Evolutionary conservation across 257 asterid species (phyloP), one percentile per base, ranked within the genome.

Genomic region (Rehmannia glutinosa): DNA sequence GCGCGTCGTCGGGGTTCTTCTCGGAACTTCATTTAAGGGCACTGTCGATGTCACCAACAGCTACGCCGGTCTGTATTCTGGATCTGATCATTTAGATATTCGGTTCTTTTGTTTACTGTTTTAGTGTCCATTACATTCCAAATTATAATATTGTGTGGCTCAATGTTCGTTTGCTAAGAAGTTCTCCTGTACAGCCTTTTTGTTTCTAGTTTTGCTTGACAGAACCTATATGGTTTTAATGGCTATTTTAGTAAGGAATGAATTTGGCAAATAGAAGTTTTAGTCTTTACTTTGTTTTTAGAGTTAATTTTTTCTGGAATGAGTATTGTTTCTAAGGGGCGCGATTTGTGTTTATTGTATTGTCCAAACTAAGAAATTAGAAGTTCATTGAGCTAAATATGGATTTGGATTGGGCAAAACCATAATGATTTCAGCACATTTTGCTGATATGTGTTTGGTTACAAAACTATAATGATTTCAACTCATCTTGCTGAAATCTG

Each of bases 11-110:
- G 96, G 96, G 20, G 91, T 93, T 81, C 84, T 93, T 66, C 96
- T 93, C 20, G 97, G 99, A 8, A 77, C 83, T 66, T 90, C 97
- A 8, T 82, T 77, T 27, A 88, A 82, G 71, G 99, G 97, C 73
- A 88, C 91, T 45, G 97, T 93, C 62, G 99, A 93, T 66, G 95
- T 93, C 53, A 86, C 94, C 78, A 93, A 90, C 83, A 84, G 95
- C 91, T 93, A 84, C 69, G 99, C 99, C 42, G 99, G 99, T 87
- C 3, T 8, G 72, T 72, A 2, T 74, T 39, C 50, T 74, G 53
- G 95, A 89, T 92, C 95, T 86, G 75, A 68, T 21, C 6, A 2
- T 58, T n/a, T n/a, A n/a, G n/a, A n/a, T n/a, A n/a, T n/a, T n/a
- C n/a, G n/a, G n/a, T n/a, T n/a, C n/a, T n/a, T n/a, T 39, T 53